Evolutionary conservation across 345 rosid genomes (phyloP).

Genomic region (Linum lewisii): DNA sequence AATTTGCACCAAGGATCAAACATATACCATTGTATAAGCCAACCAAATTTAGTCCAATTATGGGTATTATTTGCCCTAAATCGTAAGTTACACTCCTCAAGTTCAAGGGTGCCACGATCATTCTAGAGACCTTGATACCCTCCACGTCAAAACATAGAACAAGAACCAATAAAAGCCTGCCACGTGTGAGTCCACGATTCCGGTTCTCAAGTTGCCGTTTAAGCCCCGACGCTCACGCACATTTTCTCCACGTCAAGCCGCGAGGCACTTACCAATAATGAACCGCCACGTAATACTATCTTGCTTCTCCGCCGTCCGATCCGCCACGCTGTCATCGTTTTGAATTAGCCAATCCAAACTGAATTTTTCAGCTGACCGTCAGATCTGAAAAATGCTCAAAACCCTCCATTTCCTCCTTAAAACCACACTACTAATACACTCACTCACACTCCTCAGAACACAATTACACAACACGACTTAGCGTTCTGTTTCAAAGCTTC

Average conservation of each 20-base stretch:
- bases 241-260: constrained; percentile 6
- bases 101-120: constrained; percentile 21
- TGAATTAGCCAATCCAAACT: constrained; percentile 9
- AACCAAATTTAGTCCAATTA: no score
- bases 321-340: constrained; percentile 26
- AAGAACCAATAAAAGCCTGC: constrained; percentile 16
- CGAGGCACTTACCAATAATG: not conserved
- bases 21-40: no score
- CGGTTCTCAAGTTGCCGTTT: not conserved
- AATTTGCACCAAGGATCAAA: no score
- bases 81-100: no score
- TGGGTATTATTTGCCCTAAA: no score
- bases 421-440: constrained; percentile 2
- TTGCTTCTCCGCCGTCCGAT: constrained; percentile 23
- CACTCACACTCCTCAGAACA: not conserved
- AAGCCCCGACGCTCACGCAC: not conserved
- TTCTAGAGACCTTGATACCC: not conserved
- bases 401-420: constrained; percentile 1
- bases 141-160: constrained; percentile 40
- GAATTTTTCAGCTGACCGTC: not conserved
- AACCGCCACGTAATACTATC: constrained; percentile 17
- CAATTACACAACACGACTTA: not conserved
- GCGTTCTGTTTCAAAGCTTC: not conserved
- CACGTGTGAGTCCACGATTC: not conserved
- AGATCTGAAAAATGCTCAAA: constrained; percentile 6